Conservation (phyloP, 176 grass and related monocot genomes). For the Avena insularis region DNA sequence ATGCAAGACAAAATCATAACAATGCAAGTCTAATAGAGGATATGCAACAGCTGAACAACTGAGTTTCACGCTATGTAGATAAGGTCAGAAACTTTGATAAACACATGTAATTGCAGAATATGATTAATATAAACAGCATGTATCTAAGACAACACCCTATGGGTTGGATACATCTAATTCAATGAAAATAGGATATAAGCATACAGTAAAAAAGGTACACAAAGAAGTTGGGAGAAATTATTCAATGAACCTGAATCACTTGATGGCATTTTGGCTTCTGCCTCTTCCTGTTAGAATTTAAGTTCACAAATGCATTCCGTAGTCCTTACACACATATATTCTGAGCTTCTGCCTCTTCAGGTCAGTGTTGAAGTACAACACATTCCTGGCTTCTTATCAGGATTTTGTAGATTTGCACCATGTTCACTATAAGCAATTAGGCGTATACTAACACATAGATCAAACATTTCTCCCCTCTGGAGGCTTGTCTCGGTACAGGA, state of each 20-base stretch:
- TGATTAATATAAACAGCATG: background rate
- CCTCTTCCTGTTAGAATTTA: background rate
- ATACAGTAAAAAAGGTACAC: background rate
- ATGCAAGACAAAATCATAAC: background rate
- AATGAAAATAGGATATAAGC: background rate
- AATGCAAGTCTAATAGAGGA: background rate
- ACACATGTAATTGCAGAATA: background rate
- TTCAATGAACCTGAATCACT: background rate
- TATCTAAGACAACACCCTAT: background rate
- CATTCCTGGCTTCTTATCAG: background rate
- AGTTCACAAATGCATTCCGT: background rate
- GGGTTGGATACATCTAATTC: background rate
- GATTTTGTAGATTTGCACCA: background rate
- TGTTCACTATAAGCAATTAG: background rate
- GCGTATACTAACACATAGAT: background rate
- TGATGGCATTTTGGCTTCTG: background rate
- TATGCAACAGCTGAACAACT: background rate
- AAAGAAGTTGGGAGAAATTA: slow-evolving; percentile 8
- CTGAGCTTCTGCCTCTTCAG: background rate
- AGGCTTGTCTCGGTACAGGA: background rate
- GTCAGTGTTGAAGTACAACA: background rate
- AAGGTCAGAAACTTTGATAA: background rate
- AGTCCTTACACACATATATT: background rate
- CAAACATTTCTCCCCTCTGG: background rate
- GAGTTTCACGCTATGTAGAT: background rate